Conservation (phyloP, 2,329 filamentous ascomycete species). For the Fusarium tricinctum region DNA sequence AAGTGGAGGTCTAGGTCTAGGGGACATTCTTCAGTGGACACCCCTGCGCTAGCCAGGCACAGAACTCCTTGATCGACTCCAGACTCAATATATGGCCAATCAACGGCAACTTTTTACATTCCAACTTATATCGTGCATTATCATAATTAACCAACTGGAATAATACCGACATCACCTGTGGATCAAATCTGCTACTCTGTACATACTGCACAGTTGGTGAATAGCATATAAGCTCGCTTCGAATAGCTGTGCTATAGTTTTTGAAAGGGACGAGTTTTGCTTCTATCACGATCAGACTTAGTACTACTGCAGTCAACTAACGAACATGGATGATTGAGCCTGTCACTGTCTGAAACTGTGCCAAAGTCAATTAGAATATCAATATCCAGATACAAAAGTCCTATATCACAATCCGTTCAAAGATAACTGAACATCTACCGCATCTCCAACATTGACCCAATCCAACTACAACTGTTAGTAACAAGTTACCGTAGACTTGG, state of each 20-base stretch:
- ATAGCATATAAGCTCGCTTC: no score
- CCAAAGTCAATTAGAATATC: no score
- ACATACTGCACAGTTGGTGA: no score
- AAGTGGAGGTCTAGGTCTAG: neutral
- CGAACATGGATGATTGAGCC: neutral
- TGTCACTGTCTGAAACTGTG: no score
- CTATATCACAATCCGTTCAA: constrained; percentile 55
- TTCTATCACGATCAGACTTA: no score
- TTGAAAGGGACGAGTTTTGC: no score
- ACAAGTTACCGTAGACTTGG: neutral
- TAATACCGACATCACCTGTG: no score
- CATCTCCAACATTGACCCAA: constrained; percentile 59
- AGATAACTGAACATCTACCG: constrained; percentile 55
- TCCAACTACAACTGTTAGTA: constrained; percentile 55
- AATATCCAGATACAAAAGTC: neutral
- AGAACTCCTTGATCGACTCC: constrained; percentile 9
- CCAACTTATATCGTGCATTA: neutral
- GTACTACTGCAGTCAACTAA: no score
- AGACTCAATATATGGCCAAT: constrained; percentile 22
- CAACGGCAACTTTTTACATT: constrained; percentile 22
- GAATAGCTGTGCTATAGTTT: no score
- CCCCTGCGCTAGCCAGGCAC: constrained; percentile 38
- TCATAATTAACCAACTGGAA: no score
- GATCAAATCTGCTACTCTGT: no score
- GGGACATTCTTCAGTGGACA: constrained; percentile 11